These are phyloP conservation scores for Xerocomus potaroensis DNA, from an alignment of 768 basidiomycete species.

Conservation along the genomic window DNA sequence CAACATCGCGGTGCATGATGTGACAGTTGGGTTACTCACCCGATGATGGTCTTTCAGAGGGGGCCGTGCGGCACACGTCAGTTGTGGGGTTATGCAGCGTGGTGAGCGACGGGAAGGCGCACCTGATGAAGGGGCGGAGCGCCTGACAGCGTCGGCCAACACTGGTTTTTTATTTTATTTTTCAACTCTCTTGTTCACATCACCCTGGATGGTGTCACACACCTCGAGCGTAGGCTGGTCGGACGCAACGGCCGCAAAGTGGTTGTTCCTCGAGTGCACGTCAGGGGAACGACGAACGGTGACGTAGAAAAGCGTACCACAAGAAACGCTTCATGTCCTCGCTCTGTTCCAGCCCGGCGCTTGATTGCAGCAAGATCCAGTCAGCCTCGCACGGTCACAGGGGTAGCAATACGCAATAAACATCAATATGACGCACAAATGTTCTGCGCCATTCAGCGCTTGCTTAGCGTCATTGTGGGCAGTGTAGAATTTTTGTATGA, in stretches of 20 bases:
- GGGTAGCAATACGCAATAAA: background rate
- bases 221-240: conserved; percentile 68
- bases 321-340: conserved; percentile 70
- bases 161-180: no score
- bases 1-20: no score
- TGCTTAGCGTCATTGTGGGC: conserved; percentile 43
- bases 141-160: conserved; percentile 50
- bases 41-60: conserved; percentile 61
- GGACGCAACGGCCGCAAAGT: conserved; percentile 65
- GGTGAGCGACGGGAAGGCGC: no score
- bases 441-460: conserved; percentile 39
- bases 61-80: no score
- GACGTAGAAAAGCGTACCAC: conserved; percentile 48
- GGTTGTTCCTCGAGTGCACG: conserved; percentile 79
- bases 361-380: conserved; percentile 22
- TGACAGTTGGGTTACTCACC: conserved; percentile 39
- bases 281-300: no score
- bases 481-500: conserved; percentile 51
- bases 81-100: no score
- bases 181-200: no score
- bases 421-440: conserved; percentile 44
- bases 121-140: conserved; percentile 54
- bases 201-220: no score
- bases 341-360: conserved; percentile 64
- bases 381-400: no score